Evolutionary conservation across 2,329 filamentous ascomycete species (phyloP), one percentile per base, ranked within the genome.

Genomic region (Fusarium lateritium): DNA sequence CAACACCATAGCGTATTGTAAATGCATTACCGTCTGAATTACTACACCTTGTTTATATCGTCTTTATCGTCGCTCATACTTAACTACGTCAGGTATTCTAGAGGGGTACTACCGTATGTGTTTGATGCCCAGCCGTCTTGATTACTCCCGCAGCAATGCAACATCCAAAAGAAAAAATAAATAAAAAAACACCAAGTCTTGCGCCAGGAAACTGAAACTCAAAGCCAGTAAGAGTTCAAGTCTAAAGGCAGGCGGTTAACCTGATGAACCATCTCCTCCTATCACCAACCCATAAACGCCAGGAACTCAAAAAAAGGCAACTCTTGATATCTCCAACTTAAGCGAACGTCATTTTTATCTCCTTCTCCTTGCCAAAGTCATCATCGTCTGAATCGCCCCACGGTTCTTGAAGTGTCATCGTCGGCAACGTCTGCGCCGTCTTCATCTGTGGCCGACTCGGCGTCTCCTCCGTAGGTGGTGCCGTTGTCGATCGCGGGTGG

Each of bases 261-360:
- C 7, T 24, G 24, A 24, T 24, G 24, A 24, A 24, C 24, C 24
- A 43, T 40, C 13, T 28, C 52, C 49, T 54, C 61, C 42, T 44
- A 46, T 31, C 40, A 46, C 45, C 34, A 49, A 51, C 39, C 52
- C 47, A 33, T 55, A 57, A 70, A 71, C 68, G 69, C 67, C 66
- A 24, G 40, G 5, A 49, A 53, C 51, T 46, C 19, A 54, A 52
- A 61, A 24, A 42, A 57, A 58, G 26, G 22, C 28, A 53, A 52
- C 40, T 57, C 60, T 44, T n/a, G 26, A 40, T 51, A 40, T 57
- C 39, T 49, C 33, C 43, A 39, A 39, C 43, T 66, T 54, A 93
- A 79, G 91, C 92, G 87, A 95, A 95, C 67, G 91, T 94, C 91
- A 95, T 92, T 33, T 88, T 86, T 67, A 95, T 92, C 79, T 94